A percentile compares a stretch with the other conserved stretches of the same genome.
Evolutionary conservation across 2,329 filamentous ascomycete species (phyloP).

Genomic region (Talaromyces sp.): DNA sequence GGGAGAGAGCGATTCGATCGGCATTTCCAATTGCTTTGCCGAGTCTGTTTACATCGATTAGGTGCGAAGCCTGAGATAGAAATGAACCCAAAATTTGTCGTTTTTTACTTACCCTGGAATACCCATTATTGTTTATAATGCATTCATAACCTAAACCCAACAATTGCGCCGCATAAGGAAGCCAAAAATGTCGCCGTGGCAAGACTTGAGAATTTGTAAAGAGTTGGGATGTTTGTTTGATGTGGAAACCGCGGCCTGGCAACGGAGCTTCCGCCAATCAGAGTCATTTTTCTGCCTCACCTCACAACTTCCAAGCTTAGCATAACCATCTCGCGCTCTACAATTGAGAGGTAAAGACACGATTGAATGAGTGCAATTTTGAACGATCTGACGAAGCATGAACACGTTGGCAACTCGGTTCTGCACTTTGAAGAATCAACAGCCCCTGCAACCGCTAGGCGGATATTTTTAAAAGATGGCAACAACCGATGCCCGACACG

Average conservation of each 20-base stretch:
- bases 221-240: constrained; percentile 12
- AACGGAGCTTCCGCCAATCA: constrained; percentile 14
- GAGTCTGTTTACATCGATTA: constrained; percentile 55
- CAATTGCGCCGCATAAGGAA: background rate
- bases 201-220: background rate
- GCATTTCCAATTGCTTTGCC: constrained; percentile 84
- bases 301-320: background rate
- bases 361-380: background rate
- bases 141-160: background rate
- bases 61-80: background rate
- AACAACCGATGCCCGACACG: constrained; percentile 13
- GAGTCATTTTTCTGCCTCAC: background rate
- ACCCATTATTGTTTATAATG: constrained; percentile 8
- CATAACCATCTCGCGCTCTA: background rate
- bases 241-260: constrained; percentile 7
- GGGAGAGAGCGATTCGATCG: constrained; percentile 72
- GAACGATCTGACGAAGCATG: background rate
- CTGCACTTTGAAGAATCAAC: too few relatives aligned
- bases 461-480: constrained; percentile 4
- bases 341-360: background rate
- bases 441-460: background rate
- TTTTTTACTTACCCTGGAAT: constrained; percentile 12
- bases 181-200: background rate
- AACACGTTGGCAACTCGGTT: too few relatives aligned
- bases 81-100: background rate